Conservation (phyloP, 2,329 filamentous ascomycete species). For the Scedosporium apiospermum region DNA sequence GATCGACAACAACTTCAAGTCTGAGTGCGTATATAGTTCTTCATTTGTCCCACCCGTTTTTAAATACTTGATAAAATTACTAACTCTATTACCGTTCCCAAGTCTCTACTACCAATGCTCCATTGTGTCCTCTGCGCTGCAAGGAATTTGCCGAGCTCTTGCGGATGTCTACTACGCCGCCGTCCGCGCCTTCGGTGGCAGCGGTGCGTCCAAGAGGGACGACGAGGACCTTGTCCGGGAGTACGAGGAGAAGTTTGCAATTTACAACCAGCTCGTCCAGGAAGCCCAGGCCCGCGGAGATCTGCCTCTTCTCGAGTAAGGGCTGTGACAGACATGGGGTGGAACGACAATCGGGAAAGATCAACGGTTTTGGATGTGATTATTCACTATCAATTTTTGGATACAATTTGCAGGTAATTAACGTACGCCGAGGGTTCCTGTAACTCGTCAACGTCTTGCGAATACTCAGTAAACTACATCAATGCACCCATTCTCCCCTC, state of each 20-base stretch:
- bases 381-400: too few relatives aligned
- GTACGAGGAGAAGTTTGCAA: slow-evolving; percentile 24
- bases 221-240: slow-evolving; percentile 17
- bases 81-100: neutral
- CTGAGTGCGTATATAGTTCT: slow-evolving; percentile 22
- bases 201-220: slow-evolving; percentile 19
- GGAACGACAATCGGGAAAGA: too few relatives aligned
- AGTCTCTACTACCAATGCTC: slow-evolving; percentile 28
- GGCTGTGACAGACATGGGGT: too few relatives aligned
- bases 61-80: too few relatives aligned
- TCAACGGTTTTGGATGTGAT: too few relatives aligned
- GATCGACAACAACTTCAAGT: slow-evolving; percentile 40
- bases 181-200: slow-evolving; percentile 26
- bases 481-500: too few relatives aligned
- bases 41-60: too few relatives aligned
- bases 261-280: slow-evolving; percentile 17
- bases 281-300: neutral
- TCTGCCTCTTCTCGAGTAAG: too few relatives aligned
- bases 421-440: too few relatives aligned
- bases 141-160: slow-evolving; percentile 20
- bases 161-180: slow-evolving; percentile 31
- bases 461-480: too few relatives aligned
- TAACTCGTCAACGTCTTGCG: too few relatives aligned
- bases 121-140: slow-evolving; percentile 8
- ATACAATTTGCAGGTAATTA: too few relatives aligned